Conservation (phyloP, 2,329 filamentous ascomycete species). For the Curvularia sp. region DNA sequence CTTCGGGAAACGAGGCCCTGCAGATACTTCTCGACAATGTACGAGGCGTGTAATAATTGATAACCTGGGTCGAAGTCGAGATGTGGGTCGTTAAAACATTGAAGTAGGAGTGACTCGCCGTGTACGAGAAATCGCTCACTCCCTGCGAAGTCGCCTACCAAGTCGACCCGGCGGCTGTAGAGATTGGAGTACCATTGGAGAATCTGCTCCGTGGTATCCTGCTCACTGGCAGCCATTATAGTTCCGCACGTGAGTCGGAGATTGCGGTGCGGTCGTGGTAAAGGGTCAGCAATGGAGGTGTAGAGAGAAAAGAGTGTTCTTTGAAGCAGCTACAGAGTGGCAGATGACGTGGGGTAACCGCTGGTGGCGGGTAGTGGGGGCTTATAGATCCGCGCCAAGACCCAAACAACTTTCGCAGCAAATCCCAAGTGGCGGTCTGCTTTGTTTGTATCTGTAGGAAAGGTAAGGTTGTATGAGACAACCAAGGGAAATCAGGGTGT, state of each 20-base stretch:
- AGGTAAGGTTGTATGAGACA: neutral
- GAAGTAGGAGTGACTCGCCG: conserved; percentile 72
- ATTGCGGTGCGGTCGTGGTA: conserved; percentile 7
- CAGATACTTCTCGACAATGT: conserved; percentile 72
- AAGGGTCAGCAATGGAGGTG: conserved; percentile 15
- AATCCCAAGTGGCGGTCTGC: neutral
- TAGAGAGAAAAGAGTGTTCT: conserved; percentile 20
- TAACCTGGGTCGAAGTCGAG: conserved; percentile 72
- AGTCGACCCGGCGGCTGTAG: conserved; percentile 51
- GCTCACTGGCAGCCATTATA: conserved; percentile 33
- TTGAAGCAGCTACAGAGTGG: conserved; percentile 14
- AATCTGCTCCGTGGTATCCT: conserved; percentile 32
- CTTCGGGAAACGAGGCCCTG: conserved; percentile 66
- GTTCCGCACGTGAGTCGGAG: conserved; percentile 5
- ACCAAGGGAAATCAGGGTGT: neutral
- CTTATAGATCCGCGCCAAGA: conserved; percentile 24
- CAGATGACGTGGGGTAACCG: conserved; percentile 21
- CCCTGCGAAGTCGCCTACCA: conserved; percentile 78
- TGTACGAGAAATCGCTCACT: conserved; percentile 76
- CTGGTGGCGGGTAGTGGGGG: conserved; percentile 27
- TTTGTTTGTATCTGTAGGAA: neutral
- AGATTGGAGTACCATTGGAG: conserved; percentile 48
- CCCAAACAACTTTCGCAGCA: conserved; percentile 20
- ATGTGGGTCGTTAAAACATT: conserved; percentile 67
- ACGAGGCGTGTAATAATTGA: conserved; percentile 74